phyloP scores from a whole-genome alignment of 1,139 yeast genomes.

The Pichia sp. region DNA sequence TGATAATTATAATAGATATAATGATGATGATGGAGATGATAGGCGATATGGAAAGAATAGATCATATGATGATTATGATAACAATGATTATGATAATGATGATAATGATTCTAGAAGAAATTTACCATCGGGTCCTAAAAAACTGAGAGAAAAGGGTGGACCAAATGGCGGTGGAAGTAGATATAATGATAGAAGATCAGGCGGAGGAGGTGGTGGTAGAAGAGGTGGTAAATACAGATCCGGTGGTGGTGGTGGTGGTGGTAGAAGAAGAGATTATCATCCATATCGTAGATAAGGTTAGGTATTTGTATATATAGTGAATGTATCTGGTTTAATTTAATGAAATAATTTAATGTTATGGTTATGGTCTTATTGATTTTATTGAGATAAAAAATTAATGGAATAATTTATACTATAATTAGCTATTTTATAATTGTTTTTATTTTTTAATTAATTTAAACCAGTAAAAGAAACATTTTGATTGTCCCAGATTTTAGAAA shows the following conservation, averaged over 20 bases:
- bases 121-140: constrained; percentile 31
- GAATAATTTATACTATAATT: no score
- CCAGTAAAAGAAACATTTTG: no score
- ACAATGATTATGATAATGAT: constrained; percentile 6
- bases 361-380: no score
- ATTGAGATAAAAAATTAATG: no score
- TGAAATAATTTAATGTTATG: neutral
- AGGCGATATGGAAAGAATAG: neutral
- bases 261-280: constrained; percentile 30
- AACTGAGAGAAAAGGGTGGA: constrained; percentile 21
- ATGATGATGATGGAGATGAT: neutral
- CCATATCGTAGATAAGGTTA: constrained; percentile 23
- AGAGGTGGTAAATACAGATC: constrained; percentile 23
- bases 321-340: neutral
- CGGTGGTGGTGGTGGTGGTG: constrained; percentile 22
- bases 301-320: neutral
- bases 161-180: constrained; percentile 18
- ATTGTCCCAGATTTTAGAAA: no score
- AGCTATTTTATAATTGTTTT: no score
- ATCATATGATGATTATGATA: neutral
- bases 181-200: constrained; percentile 24
- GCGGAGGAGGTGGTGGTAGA: constrained; percentile 27
- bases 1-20: neutral
- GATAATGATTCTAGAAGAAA: constrained; percentile 14
- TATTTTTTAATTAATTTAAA: no score